Evolutionary conservation across 352 stramenopile genomes (phyloP).

Genomic region (Phytophthora podocarpi): DNA sequence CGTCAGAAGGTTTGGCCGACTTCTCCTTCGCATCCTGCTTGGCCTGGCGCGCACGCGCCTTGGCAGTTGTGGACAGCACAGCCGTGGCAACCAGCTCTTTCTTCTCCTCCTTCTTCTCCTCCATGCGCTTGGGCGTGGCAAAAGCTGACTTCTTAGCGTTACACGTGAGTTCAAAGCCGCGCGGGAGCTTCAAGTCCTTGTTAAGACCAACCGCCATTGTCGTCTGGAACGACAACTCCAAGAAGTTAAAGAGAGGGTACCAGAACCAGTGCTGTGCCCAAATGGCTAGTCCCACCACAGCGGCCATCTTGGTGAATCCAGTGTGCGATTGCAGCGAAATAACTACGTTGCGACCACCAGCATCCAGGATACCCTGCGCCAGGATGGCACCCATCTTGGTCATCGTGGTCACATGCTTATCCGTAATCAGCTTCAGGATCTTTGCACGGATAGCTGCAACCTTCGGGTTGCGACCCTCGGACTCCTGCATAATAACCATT

Average conservation of each 20-base stretch:
- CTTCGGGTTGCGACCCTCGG: conserved; percentile 84
- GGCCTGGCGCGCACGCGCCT: conserved; percentile 93
- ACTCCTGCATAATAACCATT: conserved; percentile 99
- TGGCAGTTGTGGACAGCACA: conserved; percentile 97
- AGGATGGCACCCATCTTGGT: conserved; percentile 99
- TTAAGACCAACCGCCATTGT: conserved; percentile 97
- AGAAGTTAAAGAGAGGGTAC: conserved; percentile 99
- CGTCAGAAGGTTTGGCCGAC: conserved; percentile 49
- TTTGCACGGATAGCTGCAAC: conserved; percentile 86
- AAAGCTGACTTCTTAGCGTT: conserved; percentile 96
- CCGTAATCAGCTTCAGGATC: conserved; percentile 91
- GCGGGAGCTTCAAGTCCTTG: conserved; percentile 98
- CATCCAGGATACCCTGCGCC: conserved; percentile 97
- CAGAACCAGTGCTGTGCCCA: conserved; percentile 99
- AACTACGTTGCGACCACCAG: conserved; percentile 96
- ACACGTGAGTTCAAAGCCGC: conserved; percentile 93
- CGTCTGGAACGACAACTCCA: conserved; percentile 96
- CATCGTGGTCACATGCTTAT: conserved; percentile 99
- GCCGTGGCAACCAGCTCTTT: conserved; percentile 98
- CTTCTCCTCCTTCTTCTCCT: conserved; percentile 99
- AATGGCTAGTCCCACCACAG: conserved; percentile 95
- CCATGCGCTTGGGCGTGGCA: conserved; percentile 97
- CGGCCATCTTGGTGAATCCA: conserved; percentile 98
- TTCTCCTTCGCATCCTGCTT: conserved; percentile 93
- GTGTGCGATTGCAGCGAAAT: conserved; percentile 96